Evolutionary conservation across 345 rosid species (phyloP).

Genomic region (Eucalyptus cladocalyx): DNA sequence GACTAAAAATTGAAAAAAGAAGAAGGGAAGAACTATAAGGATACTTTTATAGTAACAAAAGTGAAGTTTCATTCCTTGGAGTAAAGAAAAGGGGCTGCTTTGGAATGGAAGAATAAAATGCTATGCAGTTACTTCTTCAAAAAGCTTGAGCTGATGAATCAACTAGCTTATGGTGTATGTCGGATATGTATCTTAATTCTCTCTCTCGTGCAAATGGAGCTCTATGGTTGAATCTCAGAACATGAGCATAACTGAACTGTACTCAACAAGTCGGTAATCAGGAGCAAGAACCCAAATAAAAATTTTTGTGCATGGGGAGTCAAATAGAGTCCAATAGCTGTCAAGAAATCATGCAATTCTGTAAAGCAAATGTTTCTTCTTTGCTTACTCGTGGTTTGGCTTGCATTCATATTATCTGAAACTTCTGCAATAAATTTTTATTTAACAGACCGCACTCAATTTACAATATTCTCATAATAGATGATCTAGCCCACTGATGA

Average conservation of each 20-base stretch:
- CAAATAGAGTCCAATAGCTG: background rate
- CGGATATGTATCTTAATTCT: background rate
- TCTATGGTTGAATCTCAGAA: background rate
- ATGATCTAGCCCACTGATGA: background rate
- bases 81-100: background rate
- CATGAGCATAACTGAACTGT: background rate
- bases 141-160: background rate
- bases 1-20: background rate
- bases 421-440: background rate
- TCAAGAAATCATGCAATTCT: background rate
- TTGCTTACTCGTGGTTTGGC: background rate
- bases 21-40: background rate
- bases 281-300: background rate
- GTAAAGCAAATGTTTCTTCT: background rate
- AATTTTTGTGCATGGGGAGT: background rate
- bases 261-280: background rate
- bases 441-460: background rate
- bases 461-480: background rate
- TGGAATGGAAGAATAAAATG: background rate
- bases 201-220: background rate
- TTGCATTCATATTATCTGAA: background rate
- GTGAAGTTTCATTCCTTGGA: background rate
- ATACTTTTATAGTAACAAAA: background rate
- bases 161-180: background rate
- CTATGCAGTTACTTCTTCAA: background rate